Conservation (phyloP, 495 filamentous ascomycete genomes). For the Daldinia bambusicola region DNA sequence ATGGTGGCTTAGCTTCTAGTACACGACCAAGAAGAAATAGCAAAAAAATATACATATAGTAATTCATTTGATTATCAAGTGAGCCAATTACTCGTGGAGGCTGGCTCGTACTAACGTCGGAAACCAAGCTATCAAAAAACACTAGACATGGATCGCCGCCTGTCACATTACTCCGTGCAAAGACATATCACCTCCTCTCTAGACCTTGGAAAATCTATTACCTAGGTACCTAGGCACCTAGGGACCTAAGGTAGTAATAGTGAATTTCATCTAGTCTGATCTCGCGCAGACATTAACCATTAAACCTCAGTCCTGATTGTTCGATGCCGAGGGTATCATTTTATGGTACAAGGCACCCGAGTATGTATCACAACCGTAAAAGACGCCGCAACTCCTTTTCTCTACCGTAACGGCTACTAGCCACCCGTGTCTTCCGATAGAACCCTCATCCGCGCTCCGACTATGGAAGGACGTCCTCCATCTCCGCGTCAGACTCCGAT, state of each 20-base stretch:
- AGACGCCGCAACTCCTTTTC: conserved; percentile 38
- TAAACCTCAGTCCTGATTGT: conserved; percentile 34
- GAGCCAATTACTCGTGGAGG: not conserved
- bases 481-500: conserved; percentile 71
- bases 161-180: not conserved
- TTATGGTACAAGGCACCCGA: conserved; percentile 30
- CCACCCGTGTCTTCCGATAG: not conserved
- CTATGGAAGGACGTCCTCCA: conserved; percentile 72
- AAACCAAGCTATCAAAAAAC: not conserved
- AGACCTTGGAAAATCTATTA: not conserved
- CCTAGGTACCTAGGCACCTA: too few species aligned
- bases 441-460: not conserved
- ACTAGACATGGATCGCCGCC: not conserved
- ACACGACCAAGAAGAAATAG: not conserved
- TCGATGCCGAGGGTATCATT: conserved; percentile 44
- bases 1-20: not conserved
- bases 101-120: not conserved
- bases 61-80: not conserved
- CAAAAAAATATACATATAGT: too few species aligned
- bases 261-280: not conserved
- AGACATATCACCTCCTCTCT: conserved; percentile 1
- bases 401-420: not conserved
- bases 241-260: not conserved
- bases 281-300: conserved; percentile 3
- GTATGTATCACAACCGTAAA: conserved; percentile 13